A percentile compares a stretch with the other conserved stretches of the same genome.
Evolutionary conservation across 148 eudicot genomes (phyloP).

Genomic region (Persicaria maculosa): DNA sequence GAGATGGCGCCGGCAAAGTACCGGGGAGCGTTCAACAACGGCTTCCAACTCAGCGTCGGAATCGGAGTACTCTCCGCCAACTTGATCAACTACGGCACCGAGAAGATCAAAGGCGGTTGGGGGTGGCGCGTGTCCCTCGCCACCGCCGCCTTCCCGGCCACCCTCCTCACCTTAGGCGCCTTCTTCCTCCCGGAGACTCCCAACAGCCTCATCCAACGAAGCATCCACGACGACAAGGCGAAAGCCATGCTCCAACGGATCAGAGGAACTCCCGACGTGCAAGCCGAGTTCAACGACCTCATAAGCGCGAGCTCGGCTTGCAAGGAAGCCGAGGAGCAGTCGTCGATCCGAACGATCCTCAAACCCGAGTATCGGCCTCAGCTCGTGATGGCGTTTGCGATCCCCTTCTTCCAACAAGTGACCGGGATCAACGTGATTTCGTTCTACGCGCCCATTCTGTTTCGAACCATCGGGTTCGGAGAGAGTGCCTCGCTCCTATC

Average conservation of each 20-base stretch:
- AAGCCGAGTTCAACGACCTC: slow-evolving; percentile 26
- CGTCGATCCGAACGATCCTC: slow-evolving; percentile 18
- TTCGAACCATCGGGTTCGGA: slow-evolving; percentile 27
- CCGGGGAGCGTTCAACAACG: slow-evolving; percentile 56
- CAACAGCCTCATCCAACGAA: slow-evolving; percentile 47
- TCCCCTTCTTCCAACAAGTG: slow-evolving; percentile 38
- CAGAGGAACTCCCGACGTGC: slow-evolving; percentile 32
- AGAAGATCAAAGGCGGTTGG: slow-evolving; percentile 29
- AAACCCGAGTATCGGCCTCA: slow-evolving; percentile 28
- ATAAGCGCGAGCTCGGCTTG: slow-evolving; percentile 18
- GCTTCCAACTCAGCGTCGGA: slow-evolving; percentile 41
- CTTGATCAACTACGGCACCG: slow-evolving; percentile 32
- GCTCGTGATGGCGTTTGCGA: slow-evolving; percentile 27
- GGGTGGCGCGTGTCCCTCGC: slow-evolving; percentile 58
- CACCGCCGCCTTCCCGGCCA: slow-evolving; percentile 37
- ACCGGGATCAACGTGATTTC: slow-evolving; percentile 33
- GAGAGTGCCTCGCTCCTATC: slow-evolving; percentile 28
- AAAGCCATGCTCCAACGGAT: slow-evolving; percentile 34
- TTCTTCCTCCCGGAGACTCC: slow-evolving; percentile 56
- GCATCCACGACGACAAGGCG: slow-evolving; percentile 17
- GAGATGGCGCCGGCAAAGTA: slow-evolving; percentile 57
- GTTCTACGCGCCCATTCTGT: slow-evolving; percentile 34
- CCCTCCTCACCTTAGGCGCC: slow-evolving; percentile 35
- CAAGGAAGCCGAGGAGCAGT: slow-evolving; percentile 13
- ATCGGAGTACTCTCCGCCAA: slow-evolving; percentile 32